These are phyloP conservation scores for Tetrapisispora nanseiensis DNA, from an alignment of 805 yeast species.

Conservation along the genomic window DNA sequence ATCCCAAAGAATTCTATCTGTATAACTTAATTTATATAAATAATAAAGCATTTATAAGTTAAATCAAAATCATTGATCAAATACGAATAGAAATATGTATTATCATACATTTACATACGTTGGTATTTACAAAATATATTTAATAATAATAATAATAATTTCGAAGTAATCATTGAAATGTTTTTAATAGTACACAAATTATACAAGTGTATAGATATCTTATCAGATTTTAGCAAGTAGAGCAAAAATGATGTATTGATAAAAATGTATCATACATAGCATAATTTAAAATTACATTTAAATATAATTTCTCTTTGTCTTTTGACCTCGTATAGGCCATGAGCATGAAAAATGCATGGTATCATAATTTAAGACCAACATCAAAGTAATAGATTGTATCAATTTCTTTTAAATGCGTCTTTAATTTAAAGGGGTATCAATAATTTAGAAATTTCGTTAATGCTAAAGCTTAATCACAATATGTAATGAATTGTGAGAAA, in stretches of 20 bases:
- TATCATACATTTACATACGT: background rate
- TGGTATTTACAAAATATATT: no score
- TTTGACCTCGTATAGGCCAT: background rate
- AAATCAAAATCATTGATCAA: no score
- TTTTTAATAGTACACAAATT: slow-evolving; percentile 1
- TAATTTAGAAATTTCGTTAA: background rate
- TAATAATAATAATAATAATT: no score
- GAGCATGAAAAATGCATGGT: background rate
- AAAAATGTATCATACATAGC: background rate
- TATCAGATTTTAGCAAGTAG: background rate
- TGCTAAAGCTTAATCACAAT: background rate
- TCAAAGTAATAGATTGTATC: no score
- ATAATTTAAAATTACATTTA: background rate
- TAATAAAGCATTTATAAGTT: slow-evolving; percentile 4
- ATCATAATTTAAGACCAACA: background rate
- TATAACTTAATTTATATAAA: slow-evolving; percentile 22
- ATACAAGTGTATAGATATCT: slow-evolving; percentile 1
- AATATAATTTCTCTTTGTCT: background rate
- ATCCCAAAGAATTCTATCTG: slow-evolving; percentile 42
- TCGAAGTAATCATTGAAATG: no score
- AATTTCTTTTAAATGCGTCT: no score
- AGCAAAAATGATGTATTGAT: background rate
- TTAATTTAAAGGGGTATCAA: background rate
- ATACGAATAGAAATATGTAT: no score
- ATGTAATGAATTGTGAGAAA: background rate